Evolutionary conservation across 1,139 yeast genomes (phyloP), one percentile per base, ranked within the genome.

Genomic region (Trichomonascaceae sp.): DNA sequence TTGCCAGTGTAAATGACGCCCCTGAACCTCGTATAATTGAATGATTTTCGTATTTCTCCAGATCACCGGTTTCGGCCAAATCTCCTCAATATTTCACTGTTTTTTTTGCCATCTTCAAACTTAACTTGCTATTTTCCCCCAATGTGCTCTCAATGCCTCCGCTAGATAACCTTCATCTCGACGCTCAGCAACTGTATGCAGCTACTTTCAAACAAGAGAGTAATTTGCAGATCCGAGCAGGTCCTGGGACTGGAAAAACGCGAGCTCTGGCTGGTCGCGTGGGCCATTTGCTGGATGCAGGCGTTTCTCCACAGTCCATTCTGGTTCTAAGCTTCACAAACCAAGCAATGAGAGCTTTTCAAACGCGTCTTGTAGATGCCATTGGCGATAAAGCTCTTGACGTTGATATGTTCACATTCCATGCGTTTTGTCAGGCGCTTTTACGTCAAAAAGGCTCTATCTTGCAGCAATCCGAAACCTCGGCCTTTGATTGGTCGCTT

Each of bases 321-420:
- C 78, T 90, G 12, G 93, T 90, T 19, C 86, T 96, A 1, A 89
- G 97, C 1, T 90, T 90, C 70, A 90, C 97, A 19, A 87, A 87
- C 65, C 87, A 85, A 61, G 96, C 97, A 0, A 93, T 96, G 5
- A 78, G 75, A 55, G 96, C 55, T 27, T 61, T 61, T 39, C 49
- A 54, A n/a, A 48, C 47, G n/a, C 61, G 90, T 67, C 84, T 90
- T 84, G 71, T 74, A 10, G 84, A 80, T 49, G 71, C 96, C 44
- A 66, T 87, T 6, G 65, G 70, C 30, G 51, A 51, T 8, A 5
- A 43, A 51, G 57, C 60, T 43, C 24, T 55, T 18, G 30, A 54
- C 15, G 70, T 90, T 22, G 69, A 83, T 52, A 80, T 88, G 41
- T 96, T 96, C 1, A 91, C 97, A 0, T 89, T 90, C 65, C 97